These are phyloP conservation scores for Fraxinus paxiana DNA, from an alignment of 305 asterid genomes.

Conservation along the genomic window DNA sequence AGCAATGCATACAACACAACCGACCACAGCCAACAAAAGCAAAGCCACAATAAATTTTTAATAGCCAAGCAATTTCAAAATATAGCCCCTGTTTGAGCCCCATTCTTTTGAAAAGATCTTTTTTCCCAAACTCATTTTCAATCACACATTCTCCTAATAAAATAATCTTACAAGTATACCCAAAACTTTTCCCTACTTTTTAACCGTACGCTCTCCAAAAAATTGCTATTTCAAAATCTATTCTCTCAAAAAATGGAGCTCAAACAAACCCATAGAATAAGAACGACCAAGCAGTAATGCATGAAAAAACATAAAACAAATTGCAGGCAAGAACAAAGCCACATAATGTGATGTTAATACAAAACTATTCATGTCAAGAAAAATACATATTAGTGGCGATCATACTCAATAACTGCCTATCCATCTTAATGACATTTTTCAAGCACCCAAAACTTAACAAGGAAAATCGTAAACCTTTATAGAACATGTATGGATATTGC, in stretches of 20 bases:
- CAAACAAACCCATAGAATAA: not conserved
- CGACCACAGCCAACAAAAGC: not conserved
- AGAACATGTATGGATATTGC: not conserved
- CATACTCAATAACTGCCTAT: not conserved
- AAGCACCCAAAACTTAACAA: not conserved
- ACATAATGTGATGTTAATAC: not conserved
- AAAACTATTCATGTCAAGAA: not conserved
- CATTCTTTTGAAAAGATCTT: not conserved
- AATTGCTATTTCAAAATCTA: too few relatives aligned
- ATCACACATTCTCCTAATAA: not conserved
- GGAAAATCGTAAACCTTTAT: not conserved
- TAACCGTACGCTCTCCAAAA: not conserved
- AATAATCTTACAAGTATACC: not conserved
- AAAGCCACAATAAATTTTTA: not conserved
- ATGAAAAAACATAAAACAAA: not conserved
- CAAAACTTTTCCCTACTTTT: not conserved
- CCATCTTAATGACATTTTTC: not conserved
- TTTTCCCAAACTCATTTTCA: not conserved
- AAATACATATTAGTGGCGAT: not conserved
- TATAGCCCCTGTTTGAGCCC: not conserved
- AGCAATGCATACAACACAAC: not conserved
- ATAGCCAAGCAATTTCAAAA: not conserved
- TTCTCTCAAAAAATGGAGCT: too few relatives aligned
- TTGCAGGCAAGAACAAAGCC: not conserved
- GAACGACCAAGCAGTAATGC: not conserved